Conservation (phyloP, 2,329 filamentous ascomycete genomes). For the Arthrobotrys pseudoclavata region DNA sequence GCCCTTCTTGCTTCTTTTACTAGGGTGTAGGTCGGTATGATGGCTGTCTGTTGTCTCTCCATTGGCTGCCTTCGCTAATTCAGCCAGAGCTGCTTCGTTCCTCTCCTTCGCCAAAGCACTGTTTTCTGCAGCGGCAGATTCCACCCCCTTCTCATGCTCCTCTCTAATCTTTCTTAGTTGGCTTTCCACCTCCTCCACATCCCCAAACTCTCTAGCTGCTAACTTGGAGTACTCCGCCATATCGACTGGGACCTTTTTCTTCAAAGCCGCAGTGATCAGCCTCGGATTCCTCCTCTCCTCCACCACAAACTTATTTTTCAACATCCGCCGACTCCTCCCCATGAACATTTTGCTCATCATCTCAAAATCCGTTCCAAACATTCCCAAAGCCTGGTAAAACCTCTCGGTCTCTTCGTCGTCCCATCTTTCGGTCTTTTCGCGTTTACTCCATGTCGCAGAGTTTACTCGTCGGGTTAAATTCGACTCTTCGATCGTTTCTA, state of each 20-base stretch:
- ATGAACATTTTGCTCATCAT: constrained; percentile 84
- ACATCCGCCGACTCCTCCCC: constrained; percentile 77
- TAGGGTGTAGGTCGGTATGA: constrained; percentile 61
- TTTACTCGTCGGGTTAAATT: constrained; percentile 81
- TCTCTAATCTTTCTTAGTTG: constrained; percentile 65
- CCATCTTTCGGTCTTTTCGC: constrained; percentile 77
- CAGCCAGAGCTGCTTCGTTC: constrained; percentile 62
- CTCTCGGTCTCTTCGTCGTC: constrained; percentile 77
- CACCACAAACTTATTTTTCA: constrained; percentile 86
- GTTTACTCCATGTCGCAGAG: constrained; percentile 77
- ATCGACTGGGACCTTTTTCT: constrained; percentile 65
- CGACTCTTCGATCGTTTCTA: constrained; percentile 79
- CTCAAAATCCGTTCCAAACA: constrained; percentile 86
- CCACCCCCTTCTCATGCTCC: constrained; percentile 62
- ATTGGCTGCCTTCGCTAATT: constrained; percentile 59
- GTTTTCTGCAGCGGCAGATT: constrained; percentile 63
- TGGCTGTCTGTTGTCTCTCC: constrained; percentile 62
- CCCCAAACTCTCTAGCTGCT: constrained; percentile 62
- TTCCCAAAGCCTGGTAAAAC: constrained; percentile 80
- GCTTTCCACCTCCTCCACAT: constrained; percentile 65
- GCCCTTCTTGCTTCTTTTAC: constrained; percentile 62
- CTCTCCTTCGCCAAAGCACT: constrained; percentile 64
- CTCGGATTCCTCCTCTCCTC: constrained; percentile 78
- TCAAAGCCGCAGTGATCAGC: constrained; percentile 75
- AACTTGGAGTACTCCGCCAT: constrained; percentile 65